Base-by-base conservation (phyloP, 768 basidiomycete species). In the Leucocoprinus leucothites region DNA sequence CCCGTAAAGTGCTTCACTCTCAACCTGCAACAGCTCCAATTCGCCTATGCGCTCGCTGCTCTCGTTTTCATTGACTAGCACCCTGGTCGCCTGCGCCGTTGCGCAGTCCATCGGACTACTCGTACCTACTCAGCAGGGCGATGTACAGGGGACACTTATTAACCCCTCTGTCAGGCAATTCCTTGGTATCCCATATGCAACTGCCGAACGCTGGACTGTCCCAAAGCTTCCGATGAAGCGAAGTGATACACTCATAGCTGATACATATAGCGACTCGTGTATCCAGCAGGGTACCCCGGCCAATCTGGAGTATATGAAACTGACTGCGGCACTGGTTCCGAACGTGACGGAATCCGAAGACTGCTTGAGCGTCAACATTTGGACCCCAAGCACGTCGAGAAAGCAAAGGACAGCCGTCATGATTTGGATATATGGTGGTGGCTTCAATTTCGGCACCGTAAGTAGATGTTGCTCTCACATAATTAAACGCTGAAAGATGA, bases 391-490 rank as follows among this genome's bases (percentile, higher is more conserved):
- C 18, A 45, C 21, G 3, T 28, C 43, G 24, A 51, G 53, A 18
- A 49, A 48, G 25, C 57, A 55, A 49, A 62, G 59, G 19, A 69
- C 69, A 1, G 69, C 72, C 2, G 71, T 71, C n/a, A 54, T 73
- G 57, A n/a, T 72, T 3, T 72, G 67, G 69, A 67, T 73, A n/a
- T 71, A 72, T 56, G 73, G 73, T 14, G 73, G 73, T 22, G 64
- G 61, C 3, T 71, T 69, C 48, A 59, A 61, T 35, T 71, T 70
- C 49, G 72, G 69, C 13, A 69, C 71, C 4, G 71, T 73, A 31
- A 51, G 68, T 62, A 11, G 5, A 34, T 41, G 11, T 14, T 56
- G 22, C 21, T 9, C 24, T 2, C 28, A 21, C 22, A 18, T 18
- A 25, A 19, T 43, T 19, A 1, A 16, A 14, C 8, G 9, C 51